A percentile compares a stretch with the other conserved stretches of the same genome.
phyloP scores from a whole-genome alignment of 1,139 yeast species.

The Magnusiomyces tetraspermus region DNA sequence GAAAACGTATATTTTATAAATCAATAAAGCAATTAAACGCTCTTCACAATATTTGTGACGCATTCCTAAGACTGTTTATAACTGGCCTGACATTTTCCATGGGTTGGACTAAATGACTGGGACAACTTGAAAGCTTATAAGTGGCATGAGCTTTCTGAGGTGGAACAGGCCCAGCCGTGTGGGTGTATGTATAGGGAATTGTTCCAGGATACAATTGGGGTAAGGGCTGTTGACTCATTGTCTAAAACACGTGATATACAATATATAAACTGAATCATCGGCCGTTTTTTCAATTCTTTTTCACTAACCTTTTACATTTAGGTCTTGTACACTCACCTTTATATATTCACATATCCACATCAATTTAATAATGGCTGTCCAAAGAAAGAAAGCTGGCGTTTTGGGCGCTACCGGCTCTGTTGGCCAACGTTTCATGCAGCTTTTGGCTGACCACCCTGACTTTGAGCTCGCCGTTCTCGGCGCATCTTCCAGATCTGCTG shows the following conservation, averaged over 20 bases:
- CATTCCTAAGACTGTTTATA: too few species aligned
- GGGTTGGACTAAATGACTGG: too few species aligned
- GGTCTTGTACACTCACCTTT: not conserved
- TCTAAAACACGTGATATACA: not conserved
- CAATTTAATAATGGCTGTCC: not conserved
- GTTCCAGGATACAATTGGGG: too few species aligned
- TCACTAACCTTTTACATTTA: not conserved
- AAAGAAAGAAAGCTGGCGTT: slow-evolving; percentile 46
- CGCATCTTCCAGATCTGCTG: slow-evolving; percentile 91
- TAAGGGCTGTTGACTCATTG: not conserved
- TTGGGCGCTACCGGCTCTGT: slow-evolving; percentile 97
- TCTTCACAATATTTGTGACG: too few species aligned
- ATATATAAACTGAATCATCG: not conserved
- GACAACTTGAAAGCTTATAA: too few species aligned
- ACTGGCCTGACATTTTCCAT: not conserved
- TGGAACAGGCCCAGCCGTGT: too few species aligned
- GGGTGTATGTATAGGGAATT: too few species aligned
- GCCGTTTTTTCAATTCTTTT: not conserved
- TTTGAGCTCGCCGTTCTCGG: slow-evolving; percentile 80
- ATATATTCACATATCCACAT: not conserved
- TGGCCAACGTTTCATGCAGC: slow-evolving; percentile 88
- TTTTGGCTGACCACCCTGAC: slow-evolving; percentile 80
- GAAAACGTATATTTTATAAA: too few species aligned
- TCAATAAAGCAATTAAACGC: too few species aligned
- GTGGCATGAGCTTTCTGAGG: too few species aligned